Conservation (phyloP, 1,284 basidiomycete species). For the Coniophora puteana region DNA sequence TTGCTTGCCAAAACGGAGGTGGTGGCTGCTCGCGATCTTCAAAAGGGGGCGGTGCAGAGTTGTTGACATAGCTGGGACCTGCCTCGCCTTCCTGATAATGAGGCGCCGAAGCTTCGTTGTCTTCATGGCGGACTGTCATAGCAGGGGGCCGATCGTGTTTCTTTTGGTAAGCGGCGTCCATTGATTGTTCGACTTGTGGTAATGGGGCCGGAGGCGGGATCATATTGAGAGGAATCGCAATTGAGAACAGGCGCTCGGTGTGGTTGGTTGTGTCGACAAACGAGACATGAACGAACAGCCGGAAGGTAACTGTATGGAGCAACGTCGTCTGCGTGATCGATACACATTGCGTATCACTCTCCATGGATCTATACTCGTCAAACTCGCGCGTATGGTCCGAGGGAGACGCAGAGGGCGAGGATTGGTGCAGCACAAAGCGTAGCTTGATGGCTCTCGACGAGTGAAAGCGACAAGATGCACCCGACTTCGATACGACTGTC, state of each 20-base stretch:
- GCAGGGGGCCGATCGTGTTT: constrained; percentile 78
- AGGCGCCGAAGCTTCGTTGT: constrained; percentile 55
- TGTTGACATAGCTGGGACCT: constrained; percentile 62
- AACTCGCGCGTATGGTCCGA: constrained; percentile 39
- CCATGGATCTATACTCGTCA: constrained; percentile 38
- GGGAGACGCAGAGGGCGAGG: constrained; percentile 49
- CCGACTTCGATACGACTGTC: constrained; percentile 64
- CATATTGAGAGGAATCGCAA: constrained; percentile 64
- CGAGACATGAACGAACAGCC: constrained; percentile 59
- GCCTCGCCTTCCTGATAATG: constrained; percentile 64
- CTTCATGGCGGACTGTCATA: constrained; percentile 64
- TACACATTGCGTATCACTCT: constrained; percentile 58
- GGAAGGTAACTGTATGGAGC: constrained; percentile 67
- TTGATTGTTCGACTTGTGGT: constrained; percentile 63
- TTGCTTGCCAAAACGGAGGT: constrained; percentile 67
- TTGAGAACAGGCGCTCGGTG: constrained; percentile 57
- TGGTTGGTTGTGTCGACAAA: constrained; percentile 66
- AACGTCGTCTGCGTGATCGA: constrained; percentile 76
- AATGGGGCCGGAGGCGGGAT: constrained; percentile 70
- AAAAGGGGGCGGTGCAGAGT: constrained; percentile 72
- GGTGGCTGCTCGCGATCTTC: constrained; percentile 74
- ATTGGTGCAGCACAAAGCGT: constrained; percentile 68
- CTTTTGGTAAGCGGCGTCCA: constrained; percentile 76
- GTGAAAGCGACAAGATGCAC: constrained; percentile 78
- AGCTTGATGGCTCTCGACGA: constrained; percentile 61